A percentile compares a stretch with the other conserved stretches of the same genome.
phyloP scores from a whole-genome alignment of 495 filamentous ascomycete species.

The Aeminium ludgeri region DNA sequence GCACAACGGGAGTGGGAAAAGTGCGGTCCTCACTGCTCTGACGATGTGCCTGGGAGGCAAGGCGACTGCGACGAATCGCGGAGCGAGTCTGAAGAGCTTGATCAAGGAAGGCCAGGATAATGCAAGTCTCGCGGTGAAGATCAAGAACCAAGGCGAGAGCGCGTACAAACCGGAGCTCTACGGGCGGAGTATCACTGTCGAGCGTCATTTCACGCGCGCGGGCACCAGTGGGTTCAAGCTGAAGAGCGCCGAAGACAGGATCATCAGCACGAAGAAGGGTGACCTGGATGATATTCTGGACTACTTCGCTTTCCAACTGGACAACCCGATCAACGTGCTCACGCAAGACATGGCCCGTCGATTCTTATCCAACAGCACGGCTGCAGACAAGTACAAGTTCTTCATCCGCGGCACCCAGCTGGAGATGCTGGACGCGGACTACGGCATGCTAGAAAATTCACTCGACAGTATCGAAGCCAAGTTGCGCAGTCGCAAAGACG shows the following conservation, averaged over 20 bases:
- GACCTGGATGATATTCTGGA: slow-evolving; percentile 92
- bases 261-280: slow-evolving; percentile 63
- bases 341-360: slow-evolving; percentile 91
- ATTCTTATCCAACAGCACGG: slow-evolving; percentile 71
- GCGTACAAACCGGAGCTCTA: slow-evolving; percentile 71
- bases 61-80: slow-evolving; percentile 86
- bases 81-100: slow-evolving; percentile 77
- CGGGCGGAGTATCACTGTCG: slow-evolving; percentile 73
- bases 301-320: slow-evolving; percentile 81
- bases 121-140: slow-evolving; percentile 49
- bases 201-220: slow-evolving; percentile 68
- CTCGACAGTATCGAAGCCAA: slow-evolving; percentile 54
- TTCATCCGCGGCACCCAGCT: slow-evolving; percentile 92
- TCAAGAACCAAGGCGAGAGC: slow-evolving; percentile 77
- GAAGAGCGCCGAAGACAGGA: slow-evolving; percentile 52
- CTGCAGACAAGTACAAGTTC: slow-evolving; percentile 83
- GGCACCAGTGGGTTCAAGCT: slow-evolving; percentile 74
- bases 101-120: slow-evolving; percentile 78
- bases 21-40: slow-evolving; percentile 85
- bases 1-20: slow-evolving; percentile 98
- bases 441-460: slow-evolving; percentile 54
- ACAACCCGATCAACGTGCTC: slow-evolving; percentile 95
- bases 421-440: slow-evolving; percentile 82
- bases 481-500: slow-evolving; percentile 30
- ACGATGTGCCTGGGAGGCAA: slow-evolving; percentile 90